Evolutionary conservation across 495 filamentous ascomycete genomes (phyloP).

Genomic region (Annulohypoxylon bovei): DNA sequence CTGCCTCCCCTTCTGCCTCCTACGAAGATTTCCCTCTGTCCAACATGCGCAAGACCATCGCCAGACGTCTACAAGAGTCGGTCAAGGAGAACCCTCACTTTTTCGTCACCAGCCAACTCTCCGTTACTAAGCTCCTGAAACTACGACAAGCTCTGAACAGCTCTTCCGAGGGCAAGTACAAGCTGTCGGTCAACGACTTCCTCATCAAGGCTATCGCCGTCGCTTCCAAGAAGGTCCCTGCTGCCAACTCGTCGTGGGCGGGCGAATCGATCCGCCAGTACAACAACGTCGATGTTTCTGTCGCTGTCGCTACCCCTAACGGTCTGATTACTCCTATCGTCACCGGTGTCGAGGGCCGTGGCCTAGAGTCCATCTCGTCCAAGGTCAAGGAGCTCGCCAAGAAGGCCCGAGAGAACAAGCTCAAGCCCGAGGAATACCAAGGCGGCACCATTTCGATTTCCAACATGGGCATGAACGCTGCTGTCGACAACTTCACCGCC

Average conservation of each 20-base stretch:
- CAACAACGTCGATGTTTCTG: conserved; percentile 88
- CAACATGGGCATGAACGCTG: conserved; percentile 99
- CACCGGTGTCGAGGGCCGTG: conserved; percentile 81
- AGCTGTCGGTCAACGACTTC: conserved; percentile 99
- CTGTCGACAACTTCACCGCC: conserved; percentile 97
- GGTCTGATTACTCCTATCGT: conserved; percentile 99
- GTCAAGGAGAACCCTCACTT: conserved; percentile 95
- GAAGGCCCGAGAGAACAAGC: conserved; percentile 95
- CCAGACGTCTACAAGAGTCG: conserved; percentile 87
- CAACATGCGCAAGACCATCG: conserved; percentile 98
- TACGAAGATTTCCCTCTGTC: conserved; percentile 87
- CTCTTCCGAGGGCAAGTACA: conserved; percentile 89
- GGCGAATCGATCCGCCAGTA: conserved; percentile 91
- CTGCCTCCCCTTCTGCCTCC: conserved; percentile 66
- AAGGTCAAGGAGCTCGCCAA: conserved; percentile 95
- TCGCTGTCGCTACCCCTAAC: conserved; percentile 92
- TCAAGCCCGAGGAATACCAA: conserved; percentile 99
- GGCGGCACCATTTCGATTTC: conserved; percentile 99
- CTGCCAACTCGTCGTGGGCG: conserved; percentile 95
- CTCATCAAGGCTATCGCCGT: conserved; percentile 93
- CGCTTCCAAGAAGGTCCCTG: conserved; percentile 90
- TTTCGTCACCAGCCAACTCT: conserved; percentile 89
- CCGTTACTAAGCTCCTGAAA: conserved; percentile 92
- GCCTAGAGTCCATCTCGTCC: conserved; percentile 85
- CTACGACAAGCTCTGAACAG: conserved; percentile 94